Conservation (phyloP, 495 filamentous ascomycete species). For the Aspergillus carlsbadensis region DNA sequence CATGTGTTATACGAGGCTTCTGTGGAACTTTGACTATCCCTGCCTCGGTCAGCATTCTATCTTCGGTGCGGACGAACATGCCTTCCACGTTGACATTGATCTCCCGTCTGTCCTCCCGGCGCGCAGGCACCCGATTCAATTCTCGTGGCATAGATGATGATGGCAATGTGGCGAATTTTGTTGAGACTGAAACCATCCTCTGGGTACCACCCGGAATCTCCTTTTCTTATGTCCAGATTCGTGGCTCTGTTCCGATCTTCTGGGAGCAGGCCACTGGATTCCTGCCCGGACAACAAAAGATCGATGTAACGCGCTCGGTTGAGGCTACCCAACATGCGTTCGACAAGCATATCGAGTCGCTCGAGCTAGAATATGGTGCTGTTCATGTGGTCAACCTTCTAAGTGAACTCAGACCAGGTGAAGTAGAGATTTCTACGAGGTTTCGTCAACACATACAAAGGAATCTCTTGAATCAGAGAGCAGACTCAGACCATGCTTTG, state of each 20-base stretch:
- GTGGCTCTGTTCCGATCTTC: constrained; percentile 92
- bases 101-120: constrained; percentile 84
- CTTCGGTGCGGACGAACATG: constrained; percentile 56
- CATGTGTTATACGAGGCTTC: constrained; percentile 92
- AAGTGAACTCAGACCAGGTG: constrained; percentile 79
- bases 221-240: constrained; percentile 91
- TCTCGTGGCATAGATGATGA: constrained; percentile 96
- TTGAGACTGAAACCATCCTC: constrained; percentile 64
- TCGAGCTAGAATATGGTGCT: constrained; percentile 82
- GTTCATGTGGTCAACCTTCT: constrained; percentile 90
- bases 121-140: constrained; percentile 95
- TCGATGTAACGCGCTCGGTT: constrained; percentile 80
- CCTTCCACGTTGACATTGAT: constrained; percentile 85
- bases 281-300: constrained; percentile 91
- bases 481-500: constrained; percentile 62
- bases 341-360: constrained; percentile 83
- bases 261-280: constrained; percentile 93
- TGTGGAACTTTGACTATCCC: constrained; percentile 81
- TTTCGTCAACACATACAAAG: constrained; percentile 74
- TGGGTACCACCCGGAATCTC: constrained; percentile 73
- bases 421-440: constrained; percentile 73
- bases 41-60: constrained; percentile 54
- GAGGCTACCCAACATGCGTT: constrained; percentile 96
- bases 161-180: constrained; percentile 92
- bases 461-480: constrained; percentile 60